phyloP scores from a whole-genome alignment of 1,284 basidiomycete species.

The Rhodotorula mucilaginosa region DNA sequence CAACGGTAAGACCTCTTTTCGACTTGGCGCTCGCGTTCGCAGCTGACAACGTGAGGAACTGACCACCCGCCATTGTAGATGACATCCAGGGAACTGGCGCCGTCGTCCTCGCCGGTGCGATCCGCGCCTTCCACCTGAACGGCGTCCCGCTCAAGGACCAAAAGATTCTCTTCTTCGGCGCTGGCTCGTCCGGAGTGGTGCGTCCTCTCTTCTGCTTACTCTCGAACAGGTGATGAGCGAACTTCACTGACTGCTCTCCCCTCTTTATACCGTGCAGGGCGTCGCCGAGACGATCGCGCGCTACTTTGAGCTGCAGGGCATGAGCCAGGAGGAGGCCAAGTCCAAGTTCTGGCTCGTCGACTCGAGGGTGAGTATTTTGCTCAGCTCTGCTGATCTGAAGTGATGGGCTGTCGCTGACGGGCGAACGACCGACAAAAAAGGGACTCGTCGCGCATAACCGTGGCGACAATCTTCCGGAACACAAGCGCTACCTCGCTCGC shows the following conservation, averaged over 20 bases:
- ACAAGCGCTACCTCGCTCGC: conserved; percentile 79
- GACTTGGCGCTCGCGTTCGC: background rate
- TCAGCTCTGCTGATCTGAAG: no score
- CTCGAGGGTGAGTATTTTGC: conserved; percentile 54
- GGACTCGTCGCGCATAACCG: conserved; percentile 69
- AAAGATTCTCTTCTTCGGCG: conserved; percentile 85
- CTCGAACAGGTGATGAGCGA: background rate
- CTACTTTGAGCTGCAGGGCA: conserved; percentile 74
- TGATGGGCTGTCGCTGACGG: background rate
- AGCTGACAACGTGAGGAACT: background rate
- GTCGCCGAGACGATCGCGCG: conserved; percentile 84
- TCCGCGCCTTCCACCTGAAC: conserved; percentile 79
- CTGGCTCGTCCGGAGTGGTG: conserved; percentile 75
- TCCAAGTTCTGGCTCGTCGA: conserved; percentile 78
- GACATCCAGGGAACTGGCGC: conserved; percentile 72
- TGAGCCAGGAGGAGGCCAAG: conserved; percentile 74
- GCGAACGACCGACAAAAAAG: conserved; percentile 48
- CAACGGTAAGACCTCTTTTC: conserved; percentile 58
- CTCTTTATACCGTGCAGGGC: conserved; percentile 51
- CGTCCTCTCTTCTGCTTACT: background rate
- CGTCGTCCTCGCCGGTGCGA: conserved; percentile 85
- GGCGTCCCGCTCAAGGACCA: conserved; percentile 69
- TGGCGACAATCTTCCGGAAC: conserved; percentile 66
- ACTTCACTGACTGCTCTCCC: background rate
- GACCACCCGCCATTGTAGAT: background rate